Conservation (phyloP, 2,329 filamentous ascomycete genomes). For the Thielaviopsis euricoi region DNA sequence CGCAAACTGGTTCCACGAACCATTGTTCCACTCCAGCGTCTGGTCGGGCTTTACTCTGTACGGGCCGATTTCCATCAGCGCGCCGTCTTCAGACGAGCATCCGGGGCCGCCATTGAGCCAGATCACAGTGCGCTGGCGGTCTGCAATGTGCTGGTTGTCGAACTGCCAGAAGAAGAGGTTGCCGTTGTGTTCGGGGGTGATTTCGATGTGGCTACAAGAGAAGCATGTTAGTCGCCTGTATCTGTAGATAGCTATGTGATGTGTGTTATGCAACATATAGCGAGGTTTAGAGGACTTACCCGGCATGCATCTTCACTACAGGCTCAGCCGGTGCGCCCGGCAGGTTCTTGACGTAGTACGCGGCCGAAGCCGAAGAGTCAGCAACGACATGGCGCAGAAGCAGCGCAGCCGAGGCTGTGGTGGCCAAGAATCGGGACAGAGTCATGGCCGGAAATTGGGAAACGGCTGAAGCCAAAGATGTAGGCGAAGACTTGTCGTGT, state of each 20-base stretch:
- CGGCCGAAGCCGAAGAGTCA: slow-evolving; percentile 23
- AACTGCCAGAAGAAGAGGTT: slow-evolving; percentile 99
- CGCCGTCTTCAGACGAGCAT: slow-evolving; percentile 93
- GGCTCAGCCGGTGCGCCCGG: slow-evolving; percentile 66
- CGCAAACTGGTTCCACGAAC: slow-evolving; percentile 97
- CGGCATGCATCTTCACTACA: slow-evolving; percentile 92
- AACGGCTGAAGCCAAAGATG: no score
- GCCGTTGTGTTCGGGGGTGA: slow-evolving; percentile 69
- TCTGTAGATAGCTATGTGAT: no score
- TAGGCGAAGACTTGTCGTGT: neutral
- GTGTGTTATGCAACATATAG: no score
- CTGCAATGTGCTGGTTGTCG: slow-evolving; percentile 86
- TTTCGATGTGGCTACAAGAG: slow-evolving; percentile 63
- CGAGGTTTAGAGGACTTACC: slow-evolving; percentile 38
- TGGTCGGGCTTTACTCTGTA: slow-evolving; percentile 67
- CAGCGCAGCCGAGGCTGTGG: slow-evolving; percentile 9
- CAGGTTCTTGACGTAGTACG: slow-evolving; percentile 71
- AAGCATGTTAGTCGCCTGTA: neutral
- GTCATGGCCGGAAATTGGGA: slow-evolving; percentile 15
- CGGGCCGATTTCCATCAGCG: slow-evolving; percentile 88
- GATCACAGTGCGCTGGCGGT: slow-evolving; percentile 76
- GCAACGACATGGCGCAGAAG: slow-evolving; percentile 16
- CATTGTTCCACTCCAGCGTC: slow-evolving; percentile 65
- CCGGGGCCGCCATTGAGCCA: slow-evolving; percentile 97
- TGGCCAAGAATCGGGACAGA: slow-evolving; percentile 2